Evolutionary conservation across 306 rosid species (phyloP), one percentile per base, ranked within the genome.

Genomic region (Oemleria cerasiformis): DNA sequence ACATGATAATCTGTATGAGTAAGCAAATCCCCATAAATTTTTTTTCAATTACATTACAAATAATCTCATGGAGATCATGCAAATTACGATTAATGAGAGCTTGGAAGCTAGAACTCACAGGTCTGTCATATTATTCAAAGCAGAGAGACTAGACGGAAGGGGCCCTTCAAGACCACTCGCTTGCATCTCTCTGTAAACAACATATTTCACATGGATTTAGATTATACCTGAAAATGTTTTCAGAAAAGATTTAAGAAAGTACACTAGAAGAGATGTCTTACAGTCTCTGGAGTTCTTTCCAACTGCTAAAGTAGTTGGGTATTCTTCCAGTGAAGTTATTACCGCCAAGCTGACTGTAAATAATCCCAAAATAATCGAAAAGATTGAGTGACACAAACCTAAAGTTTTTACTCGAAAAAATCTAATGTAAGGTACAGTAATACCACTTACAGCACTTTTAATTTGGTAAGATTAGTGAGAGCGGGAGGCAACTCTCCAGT

Each of bases 111-210:
- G 8, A 21, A 75, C 80, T 80, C 65, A 80, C 84, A 80, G 61
- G 14, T 65, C 13, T 2, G 34, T 50, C 53, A 80, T 59, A 20
- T 60, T 43, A 59, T 17, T 58, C n/a, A 71, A 14, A 47, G 41
- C 34, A 66, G 77, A 75, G 65, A 80, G 48, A 36, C 41, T 71
- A 17, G 73, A 44, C 10, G 84, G 84, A 66, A 80, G 66, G 16
- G 84, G 80, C 20, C 84, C 84, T 47, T 71, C 67, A 39, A 75
- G 44, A 50, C 84, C 80, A 72, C 71, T 75, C 4, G 55, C 77
- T 60, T 71, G 67, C 56, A 80, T 71, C 73, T 75, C 84, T 36
- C 84, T 75, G 55, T 59, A 8, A 50, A 45, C 9, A 66, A 8
- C 36, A 48, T 17, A 65, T 42, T 6, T 54, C 0, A 36, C 5